Base-by-base conservation (phyloP, 768 basidiomycete species). In the Amanita inopinata region DNA sequence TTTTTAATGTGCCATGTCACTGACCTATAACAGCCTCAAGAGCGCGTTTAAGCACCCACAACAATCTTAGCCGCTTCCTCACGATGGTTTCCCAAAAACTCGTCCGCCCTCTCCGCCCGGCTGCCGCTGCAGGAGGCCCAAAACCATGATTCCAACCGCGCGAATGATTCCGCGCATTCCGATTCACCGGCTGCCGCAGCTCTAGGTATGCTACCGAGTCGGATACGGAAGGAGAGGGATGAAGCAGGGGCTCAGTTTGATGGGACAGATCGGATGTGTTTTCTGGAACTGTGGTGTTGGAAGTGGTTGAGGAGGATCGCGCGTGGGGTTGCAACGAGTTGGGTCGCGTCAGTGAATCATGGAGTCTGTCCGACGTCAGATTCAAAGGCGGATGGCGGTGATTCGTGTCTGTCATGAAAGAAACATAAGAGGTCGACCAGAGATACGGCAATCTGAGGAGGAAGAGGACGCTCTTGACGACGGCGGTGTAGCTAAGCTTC, bases 181-280 rank as follows among this genome's bases (percentile, higher is more conserved):
- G n/a, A n/a, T n/a, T n/a, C n/a, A n/a, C 14, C 2, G 48, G 32
- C 9, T 56, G 59, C 45, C 48, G 55, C 7, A 58, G 56, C 12
- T 60, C 47, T 41, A 63, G 43, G 37, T 61, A 57, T 33, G 52
- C 38, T 45, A 61, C 56, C 11, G 54, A 50, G 22, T 51, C 46
- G 18, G 53, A 53, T 30, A 59, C 59, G 2, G 54, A 54, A 10
- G 53, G 49, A 3, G 37, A 45, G 7, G 54, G 46, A 12, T 56
- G 53, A n/a, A 66, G 57, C 12, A 66, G 51, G 2, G 64, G 63
- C 38, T 64, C 59, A 32, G 59, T 61, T 15, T 60, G 57, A 47
- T 62, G 57, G 2, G 63, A 62, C 20, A 45, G 35, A 22, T 62
- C 61, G 15, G 58, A 59, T 20, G 51, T 52, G 22, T 46, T 55